phyloP scores from a whole-genome alignment of 2,329 filamentous ascomycete genomes.

The Colletotrichum sp. region DNA sequence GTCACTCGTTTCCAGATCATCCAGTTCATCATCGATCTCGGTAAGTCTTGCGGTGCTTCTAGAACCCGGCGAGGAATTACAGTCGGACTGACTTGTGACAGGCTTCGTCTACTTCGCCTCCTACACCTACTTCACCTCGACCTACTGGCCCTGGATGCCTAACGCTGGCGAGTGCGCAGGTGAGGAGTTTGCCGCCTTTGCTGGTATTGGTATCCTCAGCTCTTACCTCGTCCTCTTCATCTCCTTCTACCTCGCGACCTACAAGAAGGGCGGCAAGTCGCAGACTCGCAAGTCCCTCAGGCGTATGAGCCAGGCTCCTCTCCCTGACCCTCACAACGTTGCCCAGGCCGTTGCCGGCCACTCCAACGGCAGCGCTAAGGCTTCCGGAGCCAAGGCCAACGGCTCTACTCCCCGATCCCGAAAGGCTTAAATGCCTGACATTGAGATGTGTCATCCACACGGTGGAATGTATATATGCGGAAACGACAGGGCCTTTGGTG shows the following conservation, averaged over 20 bases:
- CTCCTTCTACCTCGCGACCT: conserved; percentile 97
- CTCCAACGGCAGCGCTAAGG: conserved; percentile 56
- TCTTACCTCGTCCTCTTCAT: conserved; percentile 99
- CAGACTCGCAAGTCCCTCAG: conserved; percentile 78
- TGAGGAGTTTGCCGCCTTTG: conserved; percentile 94
- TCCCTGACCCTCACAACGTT: conserved; percentile 84
- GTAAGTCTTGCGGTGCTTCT: conserved; percentile 55
- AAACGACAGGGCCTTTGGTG: background rate
- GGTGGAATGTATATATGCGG: conserved; percentile 20
- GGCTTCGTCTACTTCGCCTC: conserved; percentile 98
- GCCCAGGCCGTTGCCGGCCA: conserved; percentile 55
- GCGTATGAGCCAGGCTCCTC: conserved; percentile 68
- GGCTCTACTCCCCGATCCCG: conserved; percentile 69
- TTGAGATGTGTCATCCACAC: background rate
- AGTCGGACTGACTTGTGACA: conserved; percentile 39
- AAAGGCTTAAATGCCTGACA: conserved; percentile 60
- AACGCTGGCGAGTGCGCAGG: conserved; percentile 87
- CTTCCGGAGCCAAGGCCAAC: conserved; percentile 62
- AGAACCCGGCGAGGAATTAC: background rate
- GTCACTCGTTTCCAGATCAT: conserved; percentile 97
- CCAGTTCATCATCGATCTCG: conserved; percentile 96
- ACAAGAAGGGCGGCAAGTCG: conserved; percentile 84
- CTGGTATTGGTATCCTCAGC: conserved; percentile 89
- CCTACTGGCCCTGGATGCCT: conserved; percentile 86
- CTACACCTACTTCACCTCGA: conserved; percentile 97